phyloP scores from a whole-genome alignment of 805 yeast genomes.

The Candida coleopterorum region DNA sequence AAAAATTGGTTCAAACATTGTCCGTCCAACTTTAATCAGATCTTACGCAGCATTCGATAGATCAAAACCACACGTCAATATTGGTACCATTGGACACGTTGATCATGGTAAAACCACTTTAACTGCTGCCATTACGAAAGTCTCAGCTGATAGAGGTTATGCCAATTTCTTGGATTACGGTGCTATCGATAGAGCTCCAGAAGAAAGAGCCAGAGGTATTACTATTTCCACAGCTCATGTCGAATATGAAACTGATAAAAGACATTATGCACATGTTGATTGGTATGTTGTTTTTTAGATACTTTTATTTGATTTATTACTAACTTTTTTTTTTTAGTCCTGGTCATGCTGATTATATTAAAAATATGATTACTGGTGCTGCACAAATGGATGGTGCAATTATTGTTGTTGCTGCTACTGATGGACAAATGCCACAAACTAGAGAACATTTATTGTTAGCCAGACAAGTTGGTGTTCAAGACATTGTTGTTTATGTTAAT shows the following conservation, averaged over 20 bases:
- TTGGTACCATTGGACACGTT: constrained; percentile 98
- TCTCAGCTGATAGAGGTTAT: constrained; percentile 81
- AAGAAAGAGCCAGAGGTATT: constrained; percentile 99
- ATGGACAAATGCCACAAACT: constrained; percentile 99
- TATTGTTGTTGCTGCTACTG: constrained; percentile 98
- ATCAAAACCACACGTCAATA: constrained; percentile 92
- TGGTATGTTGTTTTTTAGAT: constrained; percentile 42
- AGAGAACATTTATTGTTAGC: constrained; percentile 98
- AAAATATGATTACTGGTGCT: constrained; percentile 99
- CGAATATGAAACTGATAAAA: constrained; percentile 89
- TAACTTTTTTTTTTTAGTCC: too few relatives aligned
- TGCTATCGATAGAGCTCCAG: constrained; percentile 95
- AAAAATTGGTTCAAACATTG: constrained; percentile 5
- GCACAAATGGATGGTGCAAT: constrained; percentile 99
- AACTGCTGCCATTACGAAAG: constrained; percentile 98
- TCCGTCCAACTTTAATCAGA: constrained; percentile 30
- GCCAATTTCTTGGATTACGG: constrained; percentile 91
- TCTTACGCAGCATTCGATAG: constrained; percentile 78
- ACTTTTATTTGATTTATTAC: too few relatives aligned
- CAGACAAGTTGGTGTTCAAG: constrained; percentile 98
- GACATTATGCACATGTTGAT: constrained; percentile 97
- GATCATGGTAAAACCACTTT: constrained; percentile 98
- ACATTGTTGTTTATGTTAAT: constrained; percentile 95
- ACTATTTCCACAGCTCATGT: constrained; percentile 98
- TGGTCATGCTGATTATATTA: constrained; percentile 98